Percentiles rank a stretch among this genome's conserved stretches.
phyloP scores from a whole-genome alignment of 1,284 basidiomycete species.

The Gymnopus androsaceus region DNA sequence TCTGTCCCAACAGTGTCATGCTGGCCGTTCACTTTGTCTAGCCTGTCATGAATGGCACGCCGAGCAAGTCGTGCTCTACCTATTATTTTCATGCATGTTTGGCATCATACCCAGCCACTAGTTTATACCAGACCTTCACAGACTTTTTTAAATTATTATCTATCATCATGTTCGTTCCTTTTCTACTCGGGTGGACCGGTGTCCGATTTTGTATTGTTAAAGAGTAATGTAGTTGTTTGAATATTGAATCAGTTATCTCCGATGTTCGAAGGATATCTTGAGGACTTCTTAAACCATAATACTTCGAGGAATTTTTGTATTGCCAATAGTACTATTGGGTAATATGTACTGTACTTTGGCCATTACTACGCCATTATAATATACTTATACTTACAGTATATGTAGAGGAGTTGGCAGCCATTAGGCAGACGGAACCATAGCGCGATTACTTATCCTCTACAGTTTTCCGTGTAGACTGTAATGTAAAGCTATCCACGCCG shows the following conservation, averaged over 20 bases:
- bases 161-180: neutral
- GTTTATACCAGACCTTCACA: constrained; percentile 3
- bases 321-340: no score
- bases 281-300: no score
- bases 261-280: no score
- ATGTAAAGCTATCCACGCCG: constrained; percentile 50
- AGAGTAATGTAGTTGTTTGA: no score
- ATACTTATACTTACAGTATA: no score
- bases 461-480: constrained; percentile 30
- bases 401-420: no score
- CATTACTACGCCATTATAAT: no score
- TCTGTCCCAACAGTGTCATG: neutral
- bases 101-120: constrained; percentile 1
- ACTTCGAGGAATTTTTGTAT: no score
- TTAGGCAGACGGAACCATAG: neutral
- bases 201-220: neutral
- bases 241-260: no score
- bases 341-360: no score
- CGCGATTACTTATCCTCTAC: neutral
- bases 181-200: neutral
- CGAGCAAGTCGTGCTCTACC: neutral
- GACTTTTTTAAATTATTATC: constrained; percentile 2
- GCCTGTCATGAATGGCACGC: neutral
- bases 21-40: neutral
- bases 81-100: neutral